Percentiles rank a stretch among this genome's conserved stretches.
Evolutionary conservation across 139 green algal genomes (phyloP).

Genomic region (Chlorella sp.): DNA sequence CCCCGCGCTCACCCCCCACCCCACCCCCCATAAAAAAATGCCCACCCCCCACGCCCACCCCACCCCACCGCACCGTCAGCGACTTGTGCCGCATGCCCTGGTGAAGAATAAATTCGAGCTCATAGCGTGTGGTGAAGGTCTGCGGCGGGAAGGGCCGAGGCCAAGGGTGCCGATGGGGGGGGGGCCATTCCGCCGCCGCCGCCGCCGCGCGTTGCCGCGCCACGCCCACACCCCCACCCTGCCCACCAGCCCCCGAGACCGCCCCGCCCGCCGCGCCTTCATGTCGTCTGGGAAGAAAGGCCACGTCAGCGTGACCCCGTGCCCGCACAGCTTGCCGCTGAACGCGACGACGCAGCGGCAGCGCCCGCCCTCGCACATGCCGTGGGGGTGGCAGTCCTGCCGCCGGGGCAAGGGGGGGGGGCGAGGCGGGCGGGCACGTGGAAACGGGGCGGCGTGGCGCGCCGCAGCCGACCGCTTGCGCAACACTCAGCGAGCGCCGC

Average conservation of each 20-base stretch:
- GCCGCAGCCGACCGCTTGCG: neutral
- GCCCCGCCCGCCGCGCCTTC: too few species aligned
- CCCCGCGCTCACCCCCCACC: neutral
- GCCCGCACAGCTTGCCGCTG: neutral
- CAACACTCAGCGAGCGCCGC: neutral
- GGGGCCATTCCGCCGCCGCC: too few species aligned
- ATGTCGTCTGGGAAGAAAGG: neutral
- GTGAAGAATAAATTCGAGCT: slow-evolving; percentile 4
- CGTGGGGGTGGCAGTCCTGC: neutral
- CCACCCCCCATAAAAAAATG: neutral
- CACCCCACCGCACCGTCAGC: neutral
- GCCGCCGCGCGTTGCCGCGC: too few species aligned
- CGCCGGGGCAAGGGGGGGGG: too few species aligned
- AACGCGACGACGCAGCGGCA: neutral
- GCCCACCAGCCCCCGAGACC: too few species aligned
- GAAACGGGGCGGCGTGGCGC: neutral
- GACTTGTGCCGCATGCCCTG: neutral
- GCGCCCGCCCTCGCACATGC: neutral
- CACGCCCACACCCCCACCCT: too few species aligned
- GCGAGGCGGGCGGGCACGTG: too few species aligned
- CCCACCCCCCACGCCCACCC: neutral
- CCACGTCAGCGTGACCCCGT: neutral
- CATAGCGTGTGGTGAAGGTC: neutral
- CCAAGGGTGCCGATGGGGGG: too few species aligned
- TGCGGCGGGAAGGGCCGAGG: too few species aligned